Percentiles rank a stretch among this genome's conserved stretches.
These are phyloP conservation scores for Paecilomyces variotii DNA, from an alignment of 2,329 filamentous ascomycete species.

Conservation along the genomic window DNA sequence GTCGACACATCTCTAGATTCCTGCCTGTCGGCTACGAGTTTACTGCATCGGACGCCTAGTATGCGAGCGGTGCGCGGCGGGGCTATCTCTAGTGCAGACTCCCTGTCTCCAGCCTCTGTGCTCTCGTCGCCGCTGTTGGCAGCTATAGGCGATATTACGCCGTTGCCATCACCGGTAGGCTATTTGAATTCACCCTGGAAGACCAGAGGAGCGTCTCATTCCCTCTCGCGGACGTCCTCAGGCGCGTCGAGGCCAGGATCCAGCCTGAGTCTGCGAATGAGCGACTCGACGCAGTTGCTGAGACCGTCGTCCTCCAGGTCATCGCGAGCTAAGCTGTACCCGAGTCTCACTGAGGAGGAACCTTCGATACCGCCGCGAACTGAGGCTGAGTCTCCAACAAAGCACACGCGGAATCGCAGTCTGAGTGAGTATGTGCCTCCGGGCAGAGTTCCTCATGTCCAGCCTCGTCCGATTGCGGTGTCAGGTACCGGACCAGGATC, in stretches of 20 bases:
- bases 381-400: slow-evolving; percentile 12
- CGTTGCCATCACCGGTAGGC: slow-evolving; percentile 64
- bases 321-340: slow-evolving; percentile 32
- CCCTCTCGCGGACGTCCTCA: slow-evolving; percentile 36
- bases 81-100: slow-evolving; percentile 33
- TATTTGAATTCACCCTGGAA: slow-evolving; percentile 36
- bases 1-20: slow-evolving; percentile 29
- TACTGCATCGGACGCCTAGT: slow-evolving; percentile 38
- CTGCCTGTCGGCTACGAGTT: slow-evolving; percentile 34
- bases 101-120: slow-evolving; percentile 53
- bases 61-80: slow-evolving; percentile 31
- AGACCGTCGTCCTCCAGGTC: slow-evolving; percentile 22
- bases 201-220: slow-evolving; percentile 51
- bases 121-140: slow-evolving; percentile 67
- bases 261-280: slow-evolving; percentile 24
- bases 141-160: slow-evolving; percentile 71
- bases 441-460: slow-evolving; percentile 53
- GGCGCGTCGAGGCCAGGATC: slow-evolving; percentile 31
- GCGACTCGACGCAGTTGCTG: slow-evolving; percentile 28
- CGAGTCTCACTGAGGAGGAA: slow-evolving; percentile 16
- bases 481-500: slow-evolving; percentile 48
- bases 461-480: slow-evolving; percentile 63
- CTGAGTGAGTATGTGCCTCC: slow-evolving; percentile 83
- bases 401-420: slow-evolving; percentile 67
- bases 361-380: not conserved